These are phyloP conservation scores for Diaporthe eres DNA, from an alignment of 2,329 filamentous ascomycete species.

Conservation along the genomic window DNA sequence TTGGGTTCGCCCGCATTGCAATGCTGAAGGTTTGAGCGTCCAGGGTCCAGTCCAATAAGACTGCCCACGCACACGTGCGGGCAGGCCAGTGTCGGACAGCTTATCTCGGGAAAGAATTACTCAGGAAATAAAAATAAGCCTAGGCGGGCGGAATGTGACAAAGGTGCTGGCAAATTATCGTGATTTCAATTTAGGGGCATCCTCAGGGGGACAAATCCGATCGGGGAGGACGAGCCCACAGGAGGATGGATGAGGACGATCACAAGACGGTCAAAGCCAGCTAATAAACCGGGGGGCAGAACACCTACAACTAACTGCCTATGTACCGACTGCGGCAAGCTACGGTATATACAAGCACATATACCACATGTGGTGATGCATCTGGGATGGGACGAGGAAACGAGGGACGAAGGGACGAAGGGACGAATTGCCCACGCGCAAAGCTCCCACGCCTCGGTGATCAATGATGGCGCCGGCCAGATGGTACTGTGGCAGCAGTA, in stretches of 20 bases:
- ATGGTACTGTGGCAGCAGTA: conserved; percentile 24
- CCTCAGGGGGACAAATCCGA: conserved; percentile 30
- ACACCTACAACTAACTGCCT: neutral
- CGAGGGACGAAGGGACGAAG: neutral
- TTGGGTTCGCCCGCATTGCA: conserved; percentile 23
- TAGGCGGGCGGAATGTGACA: conserved; percentile 21
- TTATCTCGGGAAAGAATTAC: conserved; percentile 34
- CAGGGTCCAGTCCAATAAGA: conserved; percentile 17
- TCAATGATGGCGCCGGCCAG: conserved; percentile 13
- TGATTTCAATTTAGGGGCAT: conserved; percentile 42
- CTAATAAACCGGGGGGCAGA: neutral
- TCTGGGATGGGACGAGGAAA: conserved; percentile 2
- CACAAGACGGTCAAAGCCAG: conserved; percentile 42
- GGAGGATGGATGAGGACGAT: conserved; percentile 36
- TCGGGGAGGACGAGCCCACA: conserved; percentile 39
- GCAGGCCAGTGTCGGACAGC: conserved; percentile 1
- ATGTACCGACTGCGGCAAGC: neutral
- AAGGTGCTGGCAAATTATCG: conserved; percentile 41
- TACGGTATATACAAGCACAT: neutral
- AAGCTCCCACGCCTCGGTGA: conserved; percentile 2
- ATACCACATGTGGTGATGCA: neutral
- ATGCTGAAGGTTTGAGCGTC: conserved; percentile 26
- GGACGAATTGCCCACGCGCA: neutral
- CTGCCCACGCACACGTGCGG: conserved; percentile 20
- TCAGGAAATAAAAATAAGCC: conserved; percentile 16